phyloP scores from a whole-genome alignment of 257 asterid species.

The Solanum tarijense region DNA sequence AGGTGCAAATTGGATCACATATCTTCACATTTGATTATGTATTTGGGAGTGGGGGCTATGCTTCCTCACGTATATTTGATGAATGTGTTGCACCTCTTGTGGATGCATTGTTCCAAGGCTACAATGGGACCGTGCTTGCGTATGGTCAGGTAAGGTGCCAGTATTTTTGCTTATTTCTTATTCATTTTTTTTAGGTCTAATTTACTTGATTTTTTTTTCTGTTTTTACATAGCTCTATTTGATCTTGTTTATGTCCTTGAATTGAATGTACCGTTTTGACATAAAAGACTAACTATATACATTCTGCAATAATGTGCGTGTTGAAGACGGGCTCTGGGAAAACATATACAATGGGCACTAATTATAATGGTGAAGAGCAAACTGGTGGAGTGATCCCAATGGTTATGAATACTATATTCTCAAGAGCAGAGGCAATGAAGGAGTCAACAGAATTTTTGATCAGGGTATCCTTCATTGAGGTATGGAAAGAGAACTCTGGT shows the following conservation, averaged over 20 bases:
- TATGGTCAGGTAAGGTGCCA: conserved; percentile 68
- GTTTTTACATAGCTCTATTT: background rate
- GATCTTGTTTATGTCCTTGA: background rate
- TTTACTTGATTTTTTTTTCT: background rate
- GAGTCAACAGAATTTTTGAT: conserved; percentile 65
- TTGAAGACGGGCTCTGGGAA: conserved; percentile 94
- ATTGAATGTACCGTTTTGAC: background rate
- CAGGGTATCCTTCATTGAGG: conserved; percentile 94
- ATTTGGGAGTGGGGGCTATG: conserved; percentile 60
- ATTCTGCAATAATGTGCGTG: background rate
- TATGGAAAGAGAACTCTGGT: conserved; percentile 11
- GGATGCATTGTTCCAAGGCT: conserved; percentile 77
- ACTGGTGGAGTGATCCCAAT: conserved; percentile 67
- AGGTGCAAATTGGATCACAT: conserved; percentile 98
- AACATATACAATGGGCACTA: conserved; percentile 97
- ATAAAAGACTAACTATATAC: background rate
- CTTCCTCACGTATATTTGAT: conserved; percentile 54
- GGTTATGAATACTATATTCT: conserved; percentile 79
- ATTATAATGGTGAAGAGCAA: conserved; percentile 82
- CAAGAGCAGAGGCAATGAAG: conserved; percentile 47
- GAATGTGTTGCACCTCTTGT: conserved; percentile 77
- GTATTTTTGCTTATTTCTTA: background rate
- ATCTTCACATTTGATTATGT: conserved; percentile 79
- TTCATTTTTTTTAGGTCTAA: background rate
- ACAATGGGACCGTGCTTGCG: conserved; percentile 94